phyloP scores from a whole-genome alignment of 306 rosid species.

The Pyrus betulifolia region DNA sequence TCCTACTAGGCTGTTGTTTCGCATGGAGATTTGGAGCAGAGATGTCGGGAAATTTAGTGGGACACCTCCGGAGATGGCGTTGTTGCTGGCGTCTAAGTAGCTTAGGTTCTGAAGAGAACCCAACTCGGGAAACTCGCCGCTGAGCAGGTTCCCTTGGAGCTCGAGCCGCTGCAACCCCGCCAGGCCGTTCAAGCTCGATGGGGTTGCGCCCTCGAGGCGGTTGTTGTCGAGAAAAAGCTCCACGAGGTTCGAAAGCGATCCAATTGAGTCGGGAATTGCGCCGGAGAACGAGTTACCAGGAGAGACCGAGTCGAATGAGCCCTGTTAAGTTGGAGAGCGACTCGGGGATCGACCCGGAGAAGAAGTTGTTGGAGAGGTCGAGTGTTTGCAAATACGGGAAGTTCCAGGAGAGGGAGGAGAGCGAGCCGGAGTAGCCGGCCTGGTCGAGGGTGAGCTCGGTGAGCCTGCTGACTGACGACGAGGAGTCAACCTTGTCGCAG shows the following conservation, averaged over 20 bases:
- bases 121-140: constrained; percentile 46
- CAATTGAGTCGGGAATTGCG: constrained; percentile 43
- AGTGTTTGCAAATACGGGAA: constrained; percentile 67
- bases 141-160: constrained; percentile 47
- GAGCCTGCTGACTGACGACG: constrained; percentile 30
- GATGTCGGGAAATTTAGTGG: constrained; percentile 45
- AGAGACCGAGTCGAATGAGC: constrained; percentile 49
- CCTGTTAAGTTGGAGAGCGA: constrained; percentile 52
- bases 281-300: constrained; percentile 65
- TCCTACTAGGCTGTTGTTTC: constrained; percentile 60
- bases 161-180: constrained; percentile 46
- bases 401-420: constrained; percentile 42
- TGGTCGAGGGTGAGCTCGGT: constrained; percentile 82
- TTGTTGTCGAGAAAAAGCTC: constrained; percentile 70
- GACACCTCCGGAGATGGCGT: constrained; percentile 33
- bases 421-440: constrained; percentile 58
- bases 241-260: constrained; percentile 36
- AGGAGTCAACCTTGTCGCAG: constrained; percentile 47
- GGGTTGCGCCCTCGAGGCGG: constrained; percentile 44
- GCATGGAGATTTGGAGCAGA: constrained; percentile 45
- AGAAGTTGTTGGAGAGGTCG: constrained; percentile 60
- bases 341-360: constrained; percentile 49
- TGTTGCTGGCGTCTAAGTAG: constrained; percentile 51
- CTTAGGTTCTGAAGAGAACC: constrained; percentile 31
- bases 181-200: constrained; percentile 29